Conservation (phyloP, 2,329 filamentous ascomycete species). For the Helotiales sp. region DNA sequence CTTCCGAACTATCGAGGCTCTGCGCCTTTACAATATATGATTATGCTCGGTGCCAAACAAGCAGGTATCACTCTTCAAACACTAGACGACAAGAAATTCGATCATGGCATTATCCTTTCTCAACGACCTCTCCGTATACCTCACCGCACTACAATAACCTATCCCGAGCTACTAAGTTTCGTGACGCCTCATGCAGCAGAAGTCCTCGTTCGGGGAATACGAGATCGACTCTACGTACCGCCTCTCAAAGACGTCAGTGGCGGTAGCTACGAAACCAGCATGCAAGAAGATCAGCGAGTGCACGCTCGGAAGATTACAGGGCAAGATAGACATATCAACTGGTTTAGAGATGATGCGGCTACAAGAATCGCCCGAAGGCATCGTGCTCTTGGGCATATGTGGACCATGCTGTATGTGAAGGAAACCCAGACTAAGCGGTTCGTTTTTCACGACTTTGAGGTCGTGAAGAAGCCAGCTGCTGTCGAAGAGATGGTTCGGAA, state of each 20-base stretch:
- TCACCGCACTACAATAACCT: constrained; percentile 46
- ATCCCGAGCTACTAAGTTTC: constrained; percentile 49
- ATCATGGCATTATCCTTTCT: constrained; percentile 73
- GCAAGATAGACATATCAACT: constrained; percentile 62
- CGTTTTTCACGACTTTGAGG: not conserved
- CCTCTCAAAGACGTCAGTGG: constrained; percentile 41
- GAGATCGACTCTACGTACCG: constrained; percentile 62
- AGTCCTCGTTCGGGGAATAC: constrained; percentile 69
- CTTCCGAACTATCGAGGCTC: constrained; percentile 84
- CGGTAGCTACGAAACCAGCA: not conserved
- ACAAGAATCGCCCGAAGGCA: constrained; percentile 52
- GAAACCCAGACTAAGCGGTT: not conserved
- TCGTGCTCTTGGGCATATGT: not conserved
- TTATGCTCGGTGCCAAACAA: constrained; percentile 59
- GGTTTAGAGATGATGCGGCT: constrained; percentile 50
- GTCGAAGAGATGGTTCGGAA: not conserved
- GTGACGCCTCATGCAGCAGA: constrained; percentile 66
- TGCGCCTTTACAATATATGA: constrained; percentile 82
- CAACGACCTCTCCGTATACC: constrained; percentile 63
- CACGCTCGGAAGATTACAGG: constrained; percentile 75
- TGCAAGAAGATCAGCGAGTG: constrained; percentile 30
- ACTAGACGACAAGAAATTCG: constrained; percentile 73
- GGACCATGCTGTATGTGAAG: not conserved
- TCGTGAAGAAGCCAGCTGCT: not conserved
- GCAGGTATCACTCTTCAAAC: constrained; percentile 89